These are phyloP conservation scores for Pythium utonaiense DNA, from an alignment of 352 stramenopile species.

Conservation along the genomic window DNA sequence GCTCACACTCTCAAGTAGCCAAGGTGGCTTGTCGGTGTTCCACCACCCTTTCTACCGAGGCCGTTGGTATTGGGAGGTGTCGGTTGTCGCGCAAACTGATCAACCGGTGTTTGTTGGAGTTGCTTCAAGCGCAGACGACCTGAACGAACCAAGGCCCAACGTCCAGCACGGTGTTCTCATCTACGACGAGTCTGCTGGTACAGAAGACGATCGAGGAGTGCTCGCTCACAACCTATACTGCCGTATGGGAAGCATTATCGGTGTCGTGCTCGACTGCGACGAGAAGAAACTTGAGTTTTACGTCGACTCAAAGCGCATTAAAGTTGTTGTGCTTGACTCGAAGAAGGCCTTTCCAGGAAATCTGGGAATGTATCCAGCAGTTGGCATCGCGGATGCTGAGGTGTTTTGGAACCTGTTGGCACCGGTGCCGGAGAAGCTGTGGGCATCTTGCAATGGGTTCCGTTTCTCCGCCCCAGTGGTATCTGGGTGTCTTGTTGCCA, in stretches of 20 bases:
- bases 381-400: conserved; percentile 59
- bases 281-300: conserved; percentile 67
- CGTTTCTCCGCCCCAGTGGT: conserved; percentile 57
- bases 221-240: conserved; percentile 25
- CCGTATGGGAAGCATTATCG: conserved; percentile 35
- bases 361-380: conserved; percentile 43
- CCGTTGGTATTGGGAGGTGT: conserved; percentile 83
- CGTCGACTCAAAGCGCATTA: conserved; percentile 31
- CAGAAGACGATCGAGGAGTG: background rate
- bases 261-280: conserved; percentile 63
- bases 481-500: conserved; percentile 58
- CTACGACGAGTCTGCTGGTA: conserved; percentile 30
- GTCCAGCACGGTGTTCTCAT: conserved; percentile 32
- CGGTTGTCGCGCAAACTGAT: conserved; percentile 41
- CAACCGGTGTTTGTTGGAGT: conserved; percentile 74
- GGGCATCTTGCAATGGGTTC: conserved; percentile 41
- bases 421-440: conserved; percentile 57
- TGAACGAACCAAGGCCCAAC: conserved; percentile 39
- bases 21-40: conserved; percentile 60
- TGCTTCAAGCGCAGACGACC: conserved; percentile 42
- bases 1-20: conserved; percentile 47
- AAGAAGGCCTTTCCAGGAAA: conserved; percentile 10
- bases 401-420: conserved; percentile 62
- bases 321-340: conserved; percentile 26
- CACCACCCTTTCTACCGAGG: conserved; percentile 55